Conservation (phyloP, 2,329 filamentous ascomycete genomes). For the Aspergillus sp. region DNA sequence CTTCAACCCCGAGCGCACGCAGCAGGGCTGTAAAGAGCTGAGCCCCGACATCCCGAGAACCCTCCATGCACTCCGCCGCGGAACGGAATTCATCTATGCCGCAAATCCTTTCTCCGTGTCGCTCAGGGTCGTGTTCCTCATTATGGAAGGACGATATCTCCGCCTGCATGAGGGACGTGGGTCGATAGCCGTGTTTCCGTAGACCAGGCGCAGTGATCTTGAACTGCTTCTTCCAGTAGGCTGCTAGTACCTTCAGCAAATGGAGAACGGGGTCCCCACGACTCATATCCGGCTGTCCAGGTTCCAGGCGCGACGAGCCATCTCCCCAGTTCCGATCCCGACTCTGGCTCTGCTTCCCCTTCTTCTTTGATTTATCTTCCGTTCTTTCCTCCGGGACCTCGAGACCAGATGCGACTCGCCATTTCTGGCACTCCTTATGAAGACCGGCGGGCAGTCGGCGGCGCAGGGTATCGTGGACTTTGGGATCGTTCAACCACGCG, state of each 20-base stretch:
- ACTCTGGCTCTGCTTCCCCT: slow-evolving; percentile 31
- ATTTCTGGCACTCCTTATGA: slow-evolving; percentile 64
- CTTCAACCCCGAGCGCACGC: slow-evolving; percentile 69
- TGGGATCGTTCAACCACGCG: slow-evolving; percentile 67
- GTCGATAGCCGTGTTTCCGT: slow-evolving; percentile 83
- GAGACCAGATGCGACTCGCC: slow-evolving; percentile 60
- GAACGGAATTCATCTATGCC: slow-evolving; percentile 58
- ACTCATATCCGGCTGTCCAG: slow-evolving; percentile 65
- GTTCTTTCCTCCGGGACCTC: slow-evolving; percentile 36
- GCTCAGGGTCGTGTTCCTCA: slow-evolving; percentile 50
- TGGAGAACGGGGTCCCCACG: slow-evolving; percentile 71
- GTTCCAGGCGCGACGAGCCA: slow-evolving; percentile 59
- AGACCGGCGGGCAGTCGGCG: slow-evolving; percentile 61
- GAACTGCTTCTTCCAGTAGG: slow-evolving; percentile 85
- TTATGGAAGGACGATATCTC: slow-evolving; percentile 61
- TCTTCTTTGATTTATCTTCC: slow-evolving; percentile 32
- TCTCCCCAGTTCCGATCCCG: slow-evolving; percentile 59
- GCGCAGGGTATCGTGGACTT: slow-evolving; percentile 66
- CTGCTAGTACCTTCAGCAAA: slow-evolving; percentile 64
- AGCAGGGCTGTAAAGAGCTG: slow-evolving; percentile 84
- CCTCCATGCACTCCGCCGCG: slow-evolving; percentile 59
- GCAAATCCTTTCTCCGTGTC: slow-evolving; percentile 69
- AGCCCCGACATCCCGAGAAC: slow-evolving; percentile 77
- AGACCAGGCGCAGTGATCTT: slow-evolving; percentile 66
- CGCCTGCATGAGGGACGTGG: slow-evolving; percentile 63